phyloP scores from a whole-genome alignment of 306 rosid genomes.

The Lupinus albus region DNA sequence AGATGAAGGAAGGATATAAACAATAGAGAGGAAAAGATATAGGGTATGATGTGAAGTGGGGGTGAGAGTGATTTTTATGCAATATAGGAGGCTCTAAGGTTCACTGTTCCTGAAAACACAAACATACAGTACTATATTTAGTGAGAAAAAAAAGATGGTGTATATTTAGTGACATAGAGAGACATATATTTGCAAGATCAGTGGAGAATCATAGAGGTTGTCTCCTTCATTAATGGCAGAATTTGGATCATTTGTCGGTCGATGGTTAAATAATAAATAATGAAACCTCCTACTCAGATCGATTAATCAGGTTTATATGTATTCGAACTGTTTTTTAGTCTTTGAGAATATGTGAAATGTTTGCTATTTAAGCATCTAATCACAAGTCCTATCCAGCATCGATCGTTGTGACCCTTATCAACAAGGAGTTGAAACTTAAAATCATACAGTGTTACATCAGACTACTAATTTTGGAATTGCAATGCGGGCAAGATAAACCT shows the following conservation, averaged over 20 bases:
- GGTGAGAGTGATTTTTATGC: conserved; percentile 41
- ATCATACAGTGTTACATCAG: conserved; percentile 55
- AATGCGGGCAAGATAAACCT: conserved; percentile 55
- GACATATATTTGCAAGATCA: conserved; percentile 71
- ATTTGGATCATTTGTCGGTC: conserved; percentile 72
- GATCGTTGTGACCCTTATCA: conserved; percentile 43
- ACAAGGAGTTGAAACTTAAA: conserved; percentile 40
- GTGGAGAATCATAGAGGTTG: conserved; percentile 73
- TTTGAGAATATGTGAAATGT: conserved; percentile 32
- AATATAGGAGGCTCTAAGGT: conserved; percentile 48
- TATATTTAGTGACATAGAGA: conserved; percentile 46
- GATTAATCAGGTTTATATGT: conserved; percentile 1
- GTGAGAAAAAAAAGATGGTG: conserved; percentile 37
- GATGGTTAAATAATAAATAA: conserved; percentile 38
- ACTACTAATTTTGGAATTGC: conserved; percentile 53
- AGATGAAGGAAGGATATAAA: neutral
- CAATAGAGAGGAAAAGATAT: conserved; percentile 21
- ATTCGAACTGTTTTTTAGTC: conserved; percentile 24
- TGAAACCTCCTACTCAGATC: conserved; percentile 30
- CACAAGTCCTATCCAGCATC: conserved; percentile 43
- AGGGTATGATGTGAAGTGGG: conserved; percentile 6
- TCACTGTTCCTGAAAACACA: conserved; percentile 52
- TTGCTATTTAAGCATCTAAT: conserved; percentile 46
- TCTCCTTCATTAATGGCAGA: conserved; percentile 84
- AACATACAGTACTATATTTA: conserved; percentile 54